Evolutionary conservation across 2,329 filamentous ascomycete species (phyloP), one percentile per base, ranked within the genome.

Genomic region (Akanthomyces uredinophilus): DNA sequence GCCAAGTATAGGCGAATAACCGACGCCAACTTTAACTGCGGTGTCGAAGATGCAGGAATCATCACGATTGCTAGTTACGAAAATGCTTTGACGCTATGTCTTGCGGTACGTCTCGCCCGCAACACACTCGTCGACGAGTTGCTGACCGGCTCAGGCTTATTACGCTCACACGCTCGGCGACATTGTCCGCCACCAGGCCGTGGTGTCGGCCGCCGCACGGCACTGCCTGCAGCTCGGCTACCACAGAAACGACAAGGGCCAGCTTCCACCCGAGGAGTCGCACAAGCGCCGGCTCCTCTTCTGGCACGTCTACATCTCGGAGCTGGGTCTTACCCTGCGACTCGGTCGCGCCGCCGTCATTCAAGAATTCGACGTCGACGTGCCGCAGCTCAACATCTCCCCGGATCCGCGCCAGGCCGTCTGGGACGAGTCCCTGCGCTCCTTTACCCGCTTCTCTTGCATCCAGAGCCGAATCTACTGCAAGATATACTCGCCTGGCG

Each of bases 241-340:
- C n/a, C 62, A 68, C 20, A 47, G 66, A n/a, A 59, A 64, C 29
- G 64, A 61, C 32, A 41, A 64, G 6, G 60, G 49, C 1, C 51
- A 64, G 5, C 13, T 66, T 11, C 32, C 63, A 1, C 41, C 58
- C 11, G 44, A 64, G 2, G 59, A 65, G 41, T 57, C 65, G 1
- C 54, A 64, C 18, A 56, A 59, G 20, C 63, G 58, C 32, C 58
- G 65, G 5, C 59, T 62, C 1, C 46, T 68, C 4, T 68, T 68
- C 39, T 68, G 66, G 66, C 65, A 67, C 44, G 56, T 67, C 20
- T 68, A 66, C 50, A 62, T 66, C 11, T 64, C 65, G 3, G 65
- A 67, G 11, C 55, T 62, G 6, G 57, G 65, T 4, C 50, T 68
- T 1, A 63, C 64, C 4, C 64, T 68, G 8, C 55, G 63, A 4